Base-by-base conservation (phyloP, 192 early-diverging fungal species). In the Coemansia sp. region DNA sequence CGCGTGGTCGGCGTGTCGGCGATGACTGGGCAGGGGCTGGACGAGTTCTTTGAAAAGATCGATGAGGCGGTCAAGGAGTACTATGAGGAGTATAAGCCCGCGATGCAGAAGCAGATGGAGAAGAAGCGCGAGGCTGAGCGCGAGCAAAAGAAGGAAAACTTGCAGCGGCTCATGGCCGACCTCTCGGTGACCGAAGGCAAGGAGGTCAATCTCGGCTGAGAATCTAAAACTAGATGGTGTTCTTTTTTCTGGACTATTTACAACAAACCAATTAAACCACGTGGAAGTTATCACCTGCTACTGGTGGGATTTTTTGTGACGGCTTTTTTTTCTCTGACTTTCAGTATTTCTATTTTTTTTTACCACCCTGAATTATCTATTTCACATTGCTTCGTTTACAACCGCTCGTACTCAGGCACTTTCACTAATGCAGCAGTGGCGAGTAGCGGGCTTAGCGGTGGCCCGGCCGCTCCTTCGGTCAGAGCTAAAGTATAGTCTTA, bases 1-100 rank as follows among this genome's bases (percentile, higher is more conserved):
- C 59, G 91, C 74, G 89, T 92, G 8, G 92, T 89, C 1, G 94
- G 94, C 34, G 95, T 99, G 2, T 93, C 91, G 46, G 94, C 95
- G 0, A 89, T 96, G 71, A 96, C 97, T 0, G 97, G 97, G 16
- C 87, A 82, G 19, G 97, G 97, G n/a, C 89, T 96, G 80, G 90
- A 91, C 41, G 94, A 93, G 63, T 88, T 99, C 61, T 91, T 99
- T 64, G 86, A 85, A 7, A 89, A 89, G 41, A 85, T 99, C 16
- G 87, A 89, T 48, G 93, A 94, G 42, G 93, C 92, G 21, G 85
- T 87, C 9, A 68, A 87, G 2, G 95, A 99, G 74, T 99, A 99
- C 70, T 77, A 95, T 41, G 88, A 73, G 0, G 94, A 96, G 60
- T 99, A 97, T 69, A 88, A 88, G 72, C 95, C 95, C 1, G 88